Base-by-base conservation (phyloP, 1,139 yeast species). In the Magnusiomyces tetraspermus region DNA sequence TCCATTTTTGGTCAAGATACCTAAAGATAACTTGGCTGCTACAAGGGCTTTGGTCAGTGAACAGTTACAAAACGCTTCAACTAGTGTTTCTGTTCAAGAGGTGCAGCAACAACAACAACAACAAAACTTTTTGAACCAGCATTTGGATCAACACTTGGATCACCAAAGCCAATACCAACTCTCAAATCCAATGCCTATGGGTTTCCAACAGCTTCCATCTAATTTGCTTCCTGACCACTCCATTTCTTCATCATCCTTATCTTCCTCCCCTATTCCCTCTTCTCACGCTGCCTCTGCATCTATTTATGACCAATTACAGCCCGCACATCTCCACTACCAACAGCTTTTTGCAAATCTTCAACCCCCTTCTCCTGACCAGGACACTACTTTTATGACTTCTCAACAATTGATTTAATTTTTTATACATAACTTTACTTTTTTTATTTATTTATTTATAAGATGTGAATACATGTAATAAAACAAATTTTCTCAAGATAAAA, bases 1-100 rank as follows among this genome's bases (percentile, higher is more conserved):
- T 49, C 57, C 60, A 3, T 48, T 52, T 30, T 53, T 58, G 43
- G 54, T 42, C 13, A 40, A 26, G 22, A 24, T 24, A 17, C 37
- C 37, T 13, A 41, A 21, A n/a, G 48, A 52, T 28, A 53, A 46
- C n/a, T 30, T 40, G 42, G 49, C 43, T 2, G 49, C 54, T 48
- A 47, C 48, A 17, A 37, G 46, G n/a, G 48, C 22, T 2, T 26
- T 45, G 17, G 48, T 45, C 15, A 45, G 36, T 45, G 48, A 45
- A 28, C 48, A 45, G 13, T 13, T 45, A 6, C 48, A 45, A 19
- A 38, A 17, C 15, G 42, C 42, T 17, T 33, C 38, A 8, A 10
- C 38, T 13, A 33, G 24, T 6, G n/a, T 19, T 37, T 33, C 49
- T 4, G n/a, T n/a, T 3, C 37, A 28, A 10, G 37, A 43, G 19